Percentiles rank a stretch among this genome's conserved stretches.
Evolutionary conservation across 2,329 filamentous ascomycete species (phyloP).

Genomic region (Tympanopsis confertula): DNA sequence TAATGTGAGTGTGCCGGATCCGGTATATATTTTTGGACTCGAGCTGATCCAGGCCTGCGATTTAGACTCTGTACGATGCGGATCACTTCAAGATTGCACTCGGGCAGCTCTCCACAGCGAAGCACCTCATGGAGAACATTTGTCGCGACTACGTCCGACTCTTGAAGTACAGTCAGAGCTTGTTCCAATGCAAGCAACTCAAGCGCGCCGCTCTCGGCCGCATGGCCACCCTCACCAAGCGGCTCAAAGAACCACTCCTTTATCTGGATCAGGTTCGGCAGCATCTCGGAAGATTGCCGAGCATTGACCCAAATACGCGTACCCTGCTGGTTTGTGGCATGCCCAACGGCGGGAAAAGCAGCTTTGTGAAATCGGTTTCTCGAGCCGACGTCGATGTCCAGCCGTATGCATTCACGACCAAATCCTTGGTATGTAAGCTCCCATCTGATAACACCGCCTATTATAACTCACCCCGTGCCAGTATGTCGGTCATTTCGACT

Average conservation of each 20-base stretch:
- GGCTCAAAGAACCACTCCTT: slow-evolving; percentile 83
- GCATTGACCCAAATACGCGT: slow-evolving; percentile 96
- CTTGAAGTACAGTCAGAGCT: slow-evolving; percentile 87
- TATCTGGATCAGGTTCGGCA: slow-evolving; percentile 96
- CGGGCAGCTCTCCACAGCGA: slow-evolving; percentile 88
- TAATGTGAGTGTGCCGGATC: slow-evolving; percentile 9
- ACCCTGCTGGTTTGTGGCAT: slow-evolving; percentile 95
- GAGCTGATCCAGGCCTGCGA: slow-evolving; percentile 55
- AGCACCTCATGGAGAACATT: slow-evolving; percentile 92
- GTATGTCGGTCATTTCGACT: slow-evolving; percentile 96
- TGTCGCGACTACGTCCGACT: slow-evolving; percentile 91
- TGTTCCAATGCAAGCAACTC: slow-evolving; percentile 98
- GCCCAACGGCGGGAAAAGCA: slow-evolving; percentile 94
- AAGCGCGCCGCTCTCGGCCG: slow-evolving; percentile 91
- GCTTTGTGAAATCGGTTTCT: slow-evolving; percentile 83
- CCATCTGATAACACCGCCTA: no score
- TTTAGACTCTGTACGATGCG: slow-evolving; percentile 97
- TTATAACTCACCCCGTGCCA: neutral
- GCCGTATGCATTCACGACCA: slow-evolving; percentile 97
- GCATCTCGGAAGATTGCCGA: slow-evolving; percentile 88
- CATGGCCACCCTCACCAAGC: slow-evolving; percentile 94
- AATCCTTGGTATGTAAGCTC: slow-evolving; percentile 73
- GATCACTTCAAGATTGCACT: slow-evolving; percentile 96
- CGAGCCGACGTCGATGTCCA: slow-evolving; percentile 93
- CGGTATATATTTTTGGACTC: slow-evolving; percentile 7